Conservation (phyloP, 1,284 basidiomycete genomes). For the Porodaedalea pini region DNA sequence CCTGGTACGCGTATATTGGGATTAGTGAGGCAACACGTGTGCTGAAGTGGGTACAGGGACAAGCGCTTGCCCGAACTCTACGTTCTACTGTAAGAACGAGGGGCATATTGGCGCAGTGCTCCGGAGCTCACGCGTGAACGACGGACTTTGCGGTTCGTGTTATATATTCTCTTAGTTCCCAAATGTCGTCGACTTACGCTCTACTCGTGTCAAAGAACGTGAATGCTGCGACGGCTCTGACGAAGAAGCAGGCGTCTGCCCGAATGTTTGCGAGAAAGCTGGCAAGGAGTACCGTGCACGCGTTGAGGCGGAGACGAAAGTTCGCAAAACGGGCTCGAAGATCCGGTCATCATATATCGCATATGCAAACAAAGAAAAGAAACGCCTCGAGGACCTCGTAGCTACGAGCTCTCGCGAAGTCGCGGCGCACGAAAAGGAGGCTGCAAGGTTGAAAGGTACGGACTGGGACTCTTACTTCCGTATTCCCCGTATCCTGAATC, state of each 20-base stretch:
- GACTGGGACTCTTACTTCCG: background rate
- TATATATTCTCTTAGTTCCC: background rate
- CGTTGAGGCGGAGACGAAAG: conserved; percentile 68
- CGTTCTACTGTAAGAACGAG: conserved; percentile 86
- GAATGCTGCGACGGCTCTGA: conserved; percentile 99
- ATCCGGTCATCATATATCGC: conserved; percentile 86
- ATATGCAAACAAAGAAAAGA: conserved; percentile 85
- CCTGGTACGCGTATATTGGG: conserved; percentile 52
- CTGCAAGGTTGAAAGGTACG: conserved; percentile 60
- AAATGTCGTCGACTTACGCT: background rate
- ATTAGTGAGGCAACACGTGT: background rate
- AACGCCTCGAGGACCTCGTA: conserved; percentile 64
- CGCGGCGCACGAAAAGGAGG: conserved; percentile 63
- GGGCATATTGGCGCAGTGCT: conserved; percentile 85
- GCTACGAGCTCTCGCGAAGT: conserved; percentile 55
- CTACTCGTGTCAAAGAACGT: conserved; percentile 53
- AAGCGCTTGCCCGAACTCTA: conserved; percentile 74
- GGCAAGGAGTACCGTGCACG: conserved; percentile 69
- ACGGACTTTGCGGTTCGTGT: conserved; percentile 87
- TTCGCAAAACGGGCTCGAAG: conserved; percentile 85
- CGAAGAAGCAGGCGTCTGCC: conserved; percentile 77
- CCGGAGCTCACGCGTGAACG: conserved; percentile 82
- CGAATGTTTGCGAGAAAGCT: conserved; percentile 74
- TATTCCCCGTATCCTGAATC: conserved; percentile 11
- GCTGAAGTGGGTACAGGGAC: conserved; percentile 50